Evolutionary conservation across 1,284 basidiomycete genomes (phyloP).

Genomic region (Heliocybe sulcata): DNA sequence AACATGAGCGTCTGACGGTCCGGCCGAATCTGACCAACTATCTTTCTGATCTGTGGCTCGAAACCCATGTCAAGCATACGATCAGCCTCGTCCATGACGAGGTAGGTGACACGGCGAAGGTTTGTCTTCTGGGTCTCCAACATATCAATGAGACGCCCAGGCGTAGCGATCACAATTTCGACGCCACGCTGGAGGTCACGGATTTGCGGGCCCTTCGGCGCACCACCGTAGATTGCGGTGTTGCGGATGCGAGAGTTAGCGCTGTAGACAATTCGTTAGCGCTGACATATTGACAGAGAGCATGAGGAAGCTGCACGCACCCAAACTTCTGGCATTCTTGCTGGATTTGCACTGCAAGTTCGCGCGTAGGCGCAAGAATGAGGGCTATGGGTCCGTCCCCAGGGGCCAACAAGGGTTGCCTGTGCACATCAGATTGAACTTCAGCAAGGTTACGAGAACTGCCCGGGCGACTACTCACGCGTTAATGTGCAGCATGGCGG

Average conservation of each 20-base stretch:
- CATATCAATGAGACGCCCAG: constrained; percentile 91
- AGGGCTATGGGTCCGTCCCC: constrained; percentile 98
- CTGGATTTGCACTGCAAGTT: constrained; percentile 98
- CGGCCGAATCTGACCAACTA: constrained; percentile 92
- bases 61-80: constrained; percentile 99
- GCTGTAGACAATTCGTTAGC: constrained; percentile 25
- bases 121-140: constrained; percentile 95
- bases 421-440: constrained; percentile 44
- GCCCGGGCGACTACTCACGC: constrained; percentile 48
- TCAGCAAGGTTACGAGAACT: constrained; percentile 7
- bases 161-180: constrained; percentile 93
- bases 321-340: constrained; percentile 99
- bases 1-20: constrained; percentile 97
- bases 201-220: constrained; percentile 97
- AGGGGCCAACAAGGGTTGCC: constrained; percentile 73
- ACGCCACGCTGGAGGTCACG: constrained; percentile 95
- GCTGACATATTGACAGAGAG: constrained; percentile 1
- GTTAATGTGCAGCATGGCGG: constrained; percentile 99
- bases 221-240: constrained; percentile 97
- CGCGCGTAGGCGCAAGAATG: constrained; percentile 95
- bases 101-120: constrained; percentile 91
- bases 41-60: constrained; percentile 99
- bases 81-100: constrained; percentile 99
- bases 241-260: constrained; percentile 96
- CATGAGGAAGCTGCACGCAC: constrained; percentile 27